Base-by-base conservation (phyloP, 768 basidiomycete genomes). In the Boletus eberwhitei region DNA sequence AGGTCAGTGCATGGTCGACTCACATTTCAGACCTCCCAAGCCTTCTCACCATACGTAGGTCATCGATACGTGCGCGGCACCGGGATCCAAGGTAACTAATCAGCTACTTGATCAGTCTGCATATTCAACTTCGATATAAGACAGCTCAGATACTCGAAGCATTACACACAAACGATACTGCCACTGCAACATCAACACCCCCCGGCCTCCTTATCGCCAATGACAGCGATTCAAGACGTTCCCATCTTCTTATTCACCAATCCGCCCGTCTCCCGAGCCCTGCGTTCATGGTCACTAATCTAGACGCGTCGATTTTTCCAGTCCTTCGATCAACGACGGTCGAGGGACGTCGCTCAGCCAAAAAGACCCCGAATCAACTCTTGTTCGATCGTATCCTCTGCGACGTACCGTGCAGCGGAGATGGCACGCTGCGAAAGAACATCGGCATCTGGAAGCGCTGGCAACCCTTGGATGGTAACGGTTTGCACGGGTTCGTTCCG, bases 61-160 rank as follows among this genome's bases (percentile, higher is more conserved):
- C 19, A 85, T 98, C 63, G 97, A 99, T 70, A 93, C 96, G 91
- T 99, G 97, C 67, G 97, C 97, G 17, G 96, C 97, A 2, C 97
- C 97, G 0, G 97, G 97, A 6, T 97, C 94, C 22, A 99, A 99
- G 77, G 91, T 90, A 59, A 48, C 41, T 4, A 43, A 22, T 36
- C 14, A 35, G 11, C 16, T 21, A 41, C 8, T 14, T 21, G 2
- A 46, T 41, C 16, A 4, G 39, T 38, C 48, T 42, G 1, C 48
- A 21, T 45, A n/a, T 38, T 53, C 31, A 53, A 44, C 32, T 48
- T 37, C 12, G 11, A 44, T 34, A 36, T 32, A 64, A 92, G 88
- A 97, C 96, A 8, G 92, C 94, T 9, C 97, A 99, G 75, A 80
- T 99, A 42, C 84, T 99, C 46, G 97, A 99, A 76, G 91, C 94